These are phyloP conservation scores for Pterocarpus macrocarpus DNA, from an alignment of 306 rosid genomes.

Conservation along the genomic window DNA sequence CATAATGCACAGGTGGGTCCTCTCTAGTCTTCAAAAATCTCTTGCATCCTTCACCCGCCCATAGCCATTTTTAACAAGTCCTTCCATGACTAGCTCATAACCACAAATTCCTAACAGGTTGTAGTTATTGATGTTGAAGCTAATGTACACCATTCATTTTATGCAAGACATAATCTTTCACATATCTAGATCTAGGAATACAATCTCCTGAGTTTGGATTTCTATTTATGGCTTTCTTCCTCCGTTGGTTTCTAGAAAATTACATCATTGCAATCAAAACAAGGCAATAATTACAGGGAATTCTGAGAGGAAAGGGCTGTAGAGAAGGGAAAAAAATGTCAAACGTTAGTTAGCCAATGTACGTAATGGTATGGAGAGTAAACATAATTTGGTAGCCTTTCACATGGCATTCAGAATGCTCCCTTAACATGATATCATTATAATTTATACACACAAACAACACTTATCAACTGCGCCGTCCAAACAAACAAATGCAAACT, in stretches of 20 bases:
- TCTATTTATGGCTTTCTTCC: background rate
- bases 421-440: slow-evolving; percentile 20
- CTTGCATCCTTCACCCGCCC: background rate
- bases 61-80: background rate
- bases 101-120: background rate
- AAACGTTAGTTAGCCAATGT: background rate
- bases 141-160: background rate
- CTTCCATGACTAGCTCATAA: background rate
- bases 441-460: slow-evolving; percentile 38
- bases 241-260: no score
- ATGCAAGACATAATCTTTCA: background rate
- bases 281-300: no score
- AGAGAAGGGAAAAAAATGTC: background rate
- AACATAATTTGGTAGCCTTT: background rate
- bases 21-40: no score
- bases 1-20: no score
- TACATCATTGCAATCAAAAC: no score
- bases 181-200: no score
- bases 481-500: slow-evolving; percentile 26
- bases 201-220: background rate
- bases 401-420: slow-evolving; percentile 4
- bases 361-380: background rate
- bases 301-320: no score
- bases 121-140: background rate
- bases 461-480: slow-evolving; percentile 18